Evolutionary conservation across 202 grass and related monocot genomes (phyloP).

Genomic region (Carex arenaria): DNA sequence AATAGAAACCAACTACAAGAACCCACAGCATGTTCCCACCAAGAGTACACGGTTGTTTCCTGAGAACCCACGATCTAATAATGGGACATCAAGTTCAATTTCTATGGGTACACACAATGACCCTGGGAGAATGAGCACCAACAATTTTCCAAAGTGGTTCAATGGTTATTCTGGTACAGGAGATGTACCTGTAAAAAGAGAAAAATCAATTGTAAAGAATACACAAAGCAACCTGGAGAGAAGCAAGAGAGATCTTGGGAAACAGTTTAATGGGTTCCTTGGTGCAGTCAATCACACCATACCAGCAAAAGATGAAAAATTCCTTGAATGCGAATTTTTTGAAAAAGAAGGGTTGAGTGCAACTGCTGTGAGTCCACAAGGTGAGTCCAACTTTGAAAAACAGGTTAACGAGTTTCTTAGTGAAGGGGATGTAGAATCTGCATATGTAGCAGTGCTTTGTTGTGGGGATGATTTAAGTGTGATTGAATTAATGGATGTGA

Average conservation of each 20-base stretch:
- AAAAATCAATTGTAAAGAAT: slow-evolving; percentile 9
- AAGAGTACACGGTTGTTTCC: slow-evolving; percentile 56
- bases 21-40: slow-evolving; percentile 35
- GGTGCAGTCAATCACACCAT: background rate
- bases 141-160: background rate
- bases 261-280: slow-evolving; percentile 8
- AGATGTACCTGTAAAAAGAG: background rate
- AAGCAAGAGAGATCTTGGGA: background rate
- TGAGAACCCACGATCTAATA: slow-evolving; percentile 39
- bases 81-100: slow-evolving; percentile 35
- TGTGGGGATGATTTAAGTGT: slow-evolving; percentile 51
- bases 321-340: slow-evolving; percentile 28
- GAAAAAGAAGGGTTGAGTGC: slow-evolving; percentile 31
- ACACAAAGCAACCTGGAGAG: background rate
- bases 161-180: slow-evolving; percentile 10
- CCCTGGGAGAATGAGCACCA: background rate
- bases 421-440: slow-evolving; percentile 56
- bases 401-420: slow-evolving; percentile 38
- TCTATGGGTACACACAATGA: slow-evolving; percentile 4
- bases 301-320: slow-evolving; percentile 18
- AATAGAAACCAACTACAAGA: slow-evolving; percentile 55
- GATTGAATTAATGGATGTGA: slow-evolving; percentile 82
- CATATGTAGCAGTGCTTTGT: slow-evolving; percentile 58
- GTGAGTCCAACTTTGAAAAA: slow-evolving; percentile 37
- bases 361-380: slow-evolving; percentile 19